Conservation (phyloP, 2,329 filamentous ascomycete genomes). For the Juglanconis sp. region DNA sequence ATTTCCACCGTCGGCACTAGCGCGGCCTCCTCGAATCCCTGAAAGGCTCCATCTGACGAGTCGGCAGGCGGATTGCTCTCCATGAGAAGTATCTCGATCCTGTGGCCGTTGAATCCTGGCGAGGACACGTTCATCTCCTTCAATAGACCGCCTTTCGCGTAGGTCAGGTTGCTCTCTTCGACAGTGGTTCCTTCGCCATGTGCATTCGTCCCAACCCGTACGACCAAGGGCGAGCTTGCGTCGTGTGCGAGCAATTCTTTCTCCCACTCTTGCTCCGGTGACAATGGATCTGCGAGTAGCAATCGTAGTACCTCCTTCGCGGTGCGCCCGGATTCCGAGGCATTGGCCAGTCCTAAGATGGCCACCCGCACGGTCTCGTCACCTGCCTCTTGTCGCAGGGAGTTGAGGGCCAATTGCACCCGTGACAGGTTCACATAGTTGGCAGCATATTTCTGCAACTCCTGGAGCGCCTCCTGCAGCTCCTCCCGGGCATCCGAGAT, state of each 20-base stretch:
- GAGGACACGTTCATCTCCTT: slow-evolving; percentile 62
- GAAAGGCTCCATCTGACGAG: slow-evolving; percentile 35
- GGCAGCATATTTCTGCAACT: slow-evolving; percentile 59
- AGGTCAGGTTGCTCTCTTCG: slow-evolving; percentile 37
- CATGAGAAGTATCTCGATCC: slow-evolving; percentile 62
- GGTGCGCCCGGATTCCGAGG: slow-evolving; percentile 38
- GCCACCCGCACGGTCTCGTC: slow-evolving; percentile 58
- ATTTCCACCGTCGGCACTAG: slow-evolving; percentile 76
- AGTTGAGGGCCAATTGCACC: slow-evolving; percentile 67
- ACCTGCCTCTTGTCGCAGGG: slow-evolving; percentile 55
- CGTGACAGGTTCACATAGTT: slow-evolving; percentile 65
- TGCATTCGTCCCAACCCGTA: slow-evolving; percentile 49
- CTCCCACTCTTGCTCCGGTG: slow-evolving; percentile 64
- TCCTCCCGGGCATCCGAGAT: slow-evolving; percentile 41
- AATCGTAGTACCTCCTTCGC: slow-evolving; percentile 67
- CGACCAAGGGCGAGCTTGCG: slow-evolving; percentile 55
- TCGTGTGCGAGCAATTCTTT: slow-evolving; percentile 52
- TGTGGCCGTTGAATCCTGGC: slow-evolving; percentile 56
- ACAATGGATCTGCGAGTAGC: slow-evolving; percentile 67
- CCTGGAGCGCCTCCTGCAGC: slow-evolving; percentile 56
- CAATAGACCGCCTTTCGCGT: slow-evolving; percentile 43
- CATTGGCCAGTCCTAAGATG: slow-evolving; percentile 46
- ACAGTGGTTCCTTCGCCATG: slow-evolving; percentile 23
- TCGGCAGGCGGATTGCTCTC: slow-evolving; percentile 47
- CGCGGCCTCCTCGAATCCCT: slow-evolving; percentile 59